Evolutionary conservation across 1,139 yeast genomes (phyloP).

Genomic region (Geotrichum candidum): DNA sequence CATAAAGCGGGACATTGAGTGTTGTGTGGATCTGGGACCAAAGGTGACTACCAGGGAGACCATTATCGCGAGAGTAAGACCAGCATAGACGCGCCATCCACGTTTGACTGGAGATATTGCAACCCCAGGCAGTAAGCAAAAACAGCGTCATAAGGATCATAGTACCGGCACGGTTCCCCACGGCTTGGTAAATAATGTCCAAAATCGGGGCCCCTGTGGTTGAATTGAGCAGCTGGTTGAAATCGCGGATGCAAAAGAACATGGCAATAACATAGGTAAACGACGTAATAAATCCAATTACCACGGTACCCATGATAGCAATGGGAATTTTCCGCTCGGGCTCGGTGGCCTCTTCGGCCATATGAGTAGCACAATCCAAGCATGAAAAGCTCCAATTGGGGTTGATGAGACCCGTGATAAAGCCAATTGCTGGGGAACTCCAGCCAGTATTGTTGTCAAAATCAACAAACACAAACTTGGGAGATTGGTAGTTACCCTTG

Average conservation of each 20-base stretch:
- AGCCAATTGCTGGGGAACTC: constrained; percentile 49
- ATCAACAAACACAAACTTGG: constrained; percentile 45
- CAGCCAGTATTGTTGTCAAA: constrained; percentile 53
- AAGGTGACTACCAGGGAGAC: constrained; percentile 45
- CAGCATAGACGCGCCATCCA: constrained; percentile 73
- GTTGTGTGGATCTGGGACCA: constrained; percentile 45
- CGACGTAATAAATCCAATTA: constrained; percentile 52
- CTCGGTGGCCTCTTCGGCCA: constrained; percentile 51
- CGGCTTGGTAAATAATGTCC: constrained; percentile 53
- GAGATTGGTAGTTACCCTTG: constrained; percentile 44
- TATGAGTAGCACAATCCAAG: constrained; percentile 55
- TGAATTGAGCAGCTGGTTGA: constrained; percentile 41
- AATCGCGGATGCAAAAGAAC: constrained; percentile 52
- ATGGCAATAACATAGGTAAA: constrained; percentile 50
- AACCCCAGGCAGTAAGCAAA: constrained; percentile 59
- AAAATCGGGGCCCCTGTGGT: constrained; percentile 53
- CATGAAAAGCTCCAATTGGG: constrained; percentile 59
- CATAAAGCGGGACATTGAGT: constrained; percentile 48
- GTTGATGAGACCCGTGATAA: constrained; percentile 53
- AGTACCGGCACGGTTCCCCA: constrained; percentile 49
- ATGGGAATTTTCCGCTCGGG: constrained; percentile 52
- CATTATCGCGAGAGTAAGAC: constrained; percentile 70
- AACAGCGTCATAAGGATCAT: constrained; percentile 52
- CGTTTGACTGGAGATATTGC: constrained; percentile 65
- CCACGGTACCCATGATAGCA: constrained; percentile 53